Base-by-base conservation (phyloP, 129 eudicot species). In the Solidago caesia region DNA sequence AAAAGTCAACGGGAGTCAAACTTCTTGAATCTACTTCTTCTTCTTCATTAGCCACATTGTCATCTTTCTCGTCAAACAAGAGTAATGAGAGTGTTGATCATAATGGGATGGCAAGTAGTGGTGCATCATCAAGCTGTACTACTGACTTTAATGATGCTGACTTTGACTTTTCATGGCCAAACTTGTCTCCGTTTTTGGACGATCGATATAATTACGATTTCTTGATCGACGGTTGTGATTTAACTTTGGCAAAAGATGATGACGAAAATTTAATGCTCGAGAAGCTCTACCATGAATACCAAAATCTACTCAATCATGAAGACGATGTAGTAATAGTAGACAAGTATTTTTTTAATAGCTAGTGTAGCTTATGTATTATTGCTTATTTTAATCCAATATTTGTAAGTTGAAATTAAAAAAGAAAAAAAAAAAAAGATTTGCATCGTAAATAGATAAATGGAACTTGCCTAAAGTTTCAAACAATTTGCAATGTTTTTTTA, bases 91-190 rank as follows among this genome's bases (percentile, higher is more conserved):
- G 21, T 21, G 41, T 7, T 42, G 72, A 75, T 11, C 25, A 65
- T 33, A 33, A 33, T 3, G 39, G 39, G 39, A 33, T 33, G 39
- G 39, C 39, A 33, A 33, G 39, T 33, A 33, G 39, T n/a, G 49
- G 51, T 39, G 81, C 70, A 58, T 58, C 75, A 11, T 59, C 75
- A 15, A 77, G 70, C n/a, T 59, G 68, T 71, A 64, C 77, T 11
- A 8, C 63, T 79, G 73, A 72, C 51, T 12, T 64, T 63, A 72
- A 9, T 26, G 64, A 69, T 16, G 64, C 0, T 15, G 77, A 70
- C 48, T 64, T 67, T 67, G 81, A 81, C 77, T 72, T 79, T 72
- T 71, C 68, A 13, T 79, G 77, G 77, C 64, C 76, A 51, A 63
- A 63, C 14, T 63, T 41, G 71, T 12, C 61, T 11, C 73, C 77